Evolutionary conservation across 2,329 filamentous ascomycete genomes (phyloP).

Genomic region (Fusarium sp.): DNA sequence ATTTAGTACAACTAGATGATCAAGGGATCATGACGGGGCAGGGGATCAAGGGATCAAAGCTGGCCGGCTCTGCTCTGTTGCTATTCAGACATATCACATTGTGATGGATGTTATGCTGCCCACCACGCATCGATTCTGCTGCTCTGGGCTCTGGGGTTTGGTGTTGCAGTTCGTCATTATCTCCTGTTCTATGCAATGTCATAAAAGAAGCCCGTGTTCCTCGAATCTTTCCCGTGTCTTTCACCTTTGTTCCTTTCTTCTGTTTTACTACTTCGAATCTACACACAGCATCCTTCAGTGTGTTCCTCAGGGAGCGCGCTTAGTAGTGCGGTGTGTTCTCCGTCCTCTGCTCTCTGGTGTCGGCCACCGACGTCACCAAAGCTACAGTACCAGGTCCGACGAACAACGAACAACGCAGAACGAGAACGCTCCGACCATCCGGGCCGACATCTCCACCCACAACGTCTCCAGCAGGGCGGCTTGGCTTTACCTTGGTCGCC

Average conservation of each 20-base stretch:
- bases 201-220: slow-evolving; percentile 33
- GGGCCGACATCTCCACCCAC: slow-evolving; percentile 49
- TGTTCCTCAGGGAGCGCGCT: slow-evolving; percentile 36
- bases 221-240: not conserved
- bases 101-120: slow-evolving; percentile 20
- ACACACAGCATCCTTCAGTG: slow-evolving; percentile 17
- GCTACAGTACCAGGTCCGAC: slow-evolving; percentile 39
- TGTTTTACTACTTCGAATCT: slow-evolving; percentile 9
- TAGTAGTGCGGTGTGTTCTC: slow-evolving; percentile 35
- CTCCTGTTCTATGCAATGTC: slow-evolving; percentile 24
- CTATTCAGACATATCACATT: slow-evolving; percentile 31
- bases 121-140: not conserved
- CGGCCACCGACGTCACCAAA: slow-evolving; percentile 47
- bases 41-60: slow-evolving; percentile 25
- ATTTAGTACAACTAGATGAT: slow-evolving; percentile 29
- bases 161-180: slow-evolving; percentile 15
- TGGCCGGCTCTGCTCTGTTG: slow-evolving; percentile 11
- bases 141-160: slow-evolving; percentile 1
- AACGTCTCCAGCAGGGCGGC: slow-evolving; percentile 45
- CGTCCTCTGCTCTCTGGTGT: slow-evolving; percentile 21
- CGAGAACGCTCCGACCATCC: slow-evolving; percentile 47
- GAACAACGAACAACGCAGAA: slow-evolving; percentile 39
- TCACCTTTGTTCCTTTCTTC: slow-evolving; percentile 7
- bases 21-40: slow-evolving; percentile 36
- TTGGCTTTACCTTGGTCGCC: slow-evolving; percentile 45